These are phyloP conservation scores for Ampelomyces quisqualis DNA, from an alignment of 2,329 filamentous ascomycete genomes.

Conservation along the genomic window DNA sequence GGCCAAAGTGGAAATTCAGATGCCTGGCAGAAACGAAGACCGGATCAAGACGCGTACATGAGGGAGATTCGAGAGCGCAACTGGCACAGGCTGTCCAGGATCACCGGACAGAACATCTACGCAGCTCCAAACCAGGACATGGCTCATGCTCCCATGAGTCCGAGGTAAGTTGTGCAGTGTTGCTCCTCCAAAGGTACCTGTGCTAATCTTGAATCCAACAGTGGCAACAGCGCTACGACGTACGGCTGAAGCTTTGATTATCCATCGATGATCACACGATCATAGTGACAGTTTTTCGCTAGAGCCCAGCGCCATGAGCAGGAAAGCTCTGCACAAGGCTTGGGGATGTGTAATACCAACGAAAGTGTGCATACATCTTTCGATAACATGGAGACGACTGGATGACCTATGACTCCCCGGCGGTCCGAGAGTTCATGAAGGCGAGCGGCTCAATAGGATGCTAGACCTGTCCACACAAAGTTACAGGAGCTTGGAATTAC, in stretches of 20 bases:
- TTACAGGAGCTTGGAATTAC: too few species aligned
- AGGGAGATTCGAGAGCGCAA: slow-evolving; percentile 31
- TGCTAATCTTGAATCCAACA: neutral
- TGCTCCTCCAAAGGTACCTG: neutral
- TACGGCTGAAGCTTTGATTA: slow-evolving; percentile 15
- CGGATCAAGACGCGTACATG: slow-evolving; percentile 40
- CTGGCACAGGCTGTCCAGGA: slow-evolving; percentile 17
- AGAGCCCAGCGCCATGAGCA: too few species aligned
- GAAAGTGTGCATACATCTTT: too few species aligned
- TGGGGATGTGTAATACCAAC: too few species aligned
- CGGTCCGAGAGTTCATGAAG: too few species aligned
- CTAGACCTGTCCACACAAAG: too few species aligned
- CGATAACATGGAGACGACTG: too few species aligned
- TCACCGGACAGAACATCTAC: slow-evolving; percentile 3
- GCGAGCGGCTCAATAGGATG: too few species aligned
- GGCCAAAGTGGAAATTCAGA: slow-evolving; percentile 10
- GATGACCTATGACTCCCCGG: too few species aligned
- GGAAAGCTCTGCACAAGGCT: too few species aligned
- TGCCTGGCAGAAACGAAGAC: slow-evolving; percentile 10
- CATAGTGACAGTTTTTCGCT: too few species aligned
- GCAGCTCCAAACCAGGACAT: slow-evolving; percentile 8
- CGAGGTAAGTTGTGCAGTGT: slow-evolving; percentile 8
- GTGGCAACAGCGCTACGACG: slow-evolving; percentile 14
- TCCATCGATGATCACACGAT: too few species aligned
- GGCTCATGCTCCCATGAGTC: slow-evolving; percentile 15